Evolutionary conservation across 1,284 basidiomycete species (phyloP).

Genomic region (Golubevia pallescens): DNA sequence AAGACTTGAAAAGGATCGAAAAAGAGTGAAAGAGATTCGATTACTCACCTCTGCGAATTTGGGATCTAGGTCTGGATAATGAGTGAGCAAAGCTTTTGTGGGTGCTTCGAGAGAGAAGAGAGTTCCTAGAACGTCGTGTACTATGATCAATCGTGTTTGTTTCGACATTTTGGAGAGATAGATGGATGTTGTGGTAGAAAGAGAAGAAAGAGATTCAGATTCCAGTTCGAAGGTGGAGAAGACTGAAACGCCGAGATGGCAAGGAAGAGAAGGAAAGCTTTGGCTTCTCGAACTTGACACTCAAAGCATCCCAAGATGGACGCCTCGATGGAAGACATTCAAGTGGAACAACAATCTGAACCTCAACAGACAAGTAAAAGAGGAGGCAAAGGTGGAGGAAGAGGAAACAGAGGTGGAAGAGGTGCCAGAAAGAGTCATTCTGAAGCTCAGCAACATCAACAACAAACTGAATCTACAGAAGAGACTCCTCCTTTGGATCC

Average conservation of each 20-base stretch:
- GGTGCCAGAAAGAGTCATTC: background rate
- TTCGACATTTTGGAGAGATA: conserved; percentile 10
- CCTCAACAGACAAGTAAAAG: background rate
- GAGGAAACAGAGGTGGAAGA: background rate
- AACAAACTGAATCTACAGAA: background rate
- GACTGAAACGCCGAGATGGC: too few relatives aligned
- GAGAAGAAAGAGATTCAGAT: too few relatives aligned
- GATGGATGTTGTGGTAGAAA: too few relatives aligned
- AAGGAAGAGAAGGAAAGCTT: too few relatives aligned
- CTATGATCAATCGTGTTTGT: conserved; percentile 23
- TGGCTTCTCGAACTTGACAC: too few relatives aligned
- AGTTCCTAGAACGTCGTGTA: conserved; percentile 54
- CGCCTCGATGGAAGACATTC: too few relatives aligned
- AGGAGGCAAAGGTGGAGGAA: too few relatives aligned
- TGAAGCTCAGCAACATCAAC: background rate
- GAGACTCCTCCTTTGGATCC: conserved; percentile 1
- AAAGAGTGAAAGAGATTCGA: conserved; percentile 15
- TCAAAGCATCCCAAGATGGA: too few relatives aligned
- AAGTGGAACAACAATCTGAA: too few relatives aligned
- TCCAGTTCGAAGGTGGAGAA: too few relatives aligned
- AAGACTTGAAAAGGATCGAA: background rate
- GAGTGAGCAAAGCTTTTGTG: conserved; percentile 24
- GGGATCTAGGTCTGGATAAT: conserved; percentile 30
- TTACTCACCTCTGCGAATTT: conserved; percentile 40
- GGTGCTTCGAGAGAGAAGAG: conserved; percentile 34